Conservation (phyloP, 352 stramenopile genomes). For the Pythium pyrilobum region DNA sequence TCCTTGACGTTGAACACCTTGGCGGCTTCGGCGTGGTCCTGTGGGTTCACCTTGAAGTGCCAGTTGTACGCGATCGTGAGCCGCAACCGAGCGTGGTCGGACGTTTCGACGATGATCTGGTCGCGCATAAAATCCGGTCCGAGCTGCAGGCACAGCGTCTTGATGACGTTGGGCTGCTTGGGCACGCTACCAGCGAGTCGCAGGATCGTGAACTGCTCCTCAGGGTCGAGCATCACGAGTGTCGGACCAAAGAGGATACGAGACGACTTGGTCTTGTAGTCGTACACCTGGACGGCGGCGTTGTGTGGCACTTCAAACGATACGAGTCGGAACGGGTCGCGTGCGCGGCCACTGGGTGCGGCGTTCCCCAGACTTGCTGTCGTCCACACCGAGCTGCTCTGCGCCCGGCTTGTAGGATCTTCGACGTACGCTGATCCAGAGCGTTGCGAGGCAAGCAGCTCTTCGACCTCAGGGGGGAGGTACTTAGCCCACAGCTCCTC, state of each 20-base stretch:
- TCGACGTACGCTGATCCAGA: constrained; percentile 55
- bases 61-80: constrained; percentile 84
- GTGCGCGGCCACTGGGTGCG: constrained; percentile 1
- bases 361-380: neutral
- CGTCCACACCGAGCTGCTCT: neutral
- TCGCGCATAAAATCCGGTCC: constrained; percentile 83
- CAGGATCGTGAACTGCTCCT: constrained; percentile 82
- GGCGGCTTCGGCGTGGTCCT: constrained; percentile 43
- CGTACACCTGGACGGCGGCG: constrained; percentile 75
- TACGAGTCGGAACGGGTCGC: constrained; percentile 62
- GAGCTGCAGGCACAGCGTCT: constrained; percentile 72
- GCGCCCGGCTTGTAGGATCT: constrained; percentile 30
- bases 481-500: constrained; percentile 74
- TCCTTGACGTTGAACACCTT: constrained; percentile 83
- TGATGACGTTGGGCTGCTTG: constrained; percentile 76
- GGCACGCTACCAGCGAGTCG: constrained; percentile 59
- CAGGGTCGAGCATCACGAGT: constrained; percentile 73
- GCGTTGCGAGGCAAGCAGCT: constrained; percentile 50
- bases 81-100: constrained; percentile 63
- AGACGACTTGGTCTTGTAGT: constrained; percentile 80
- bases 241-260: constrained; percentile 79
- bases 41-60: constrained; percentile 62
- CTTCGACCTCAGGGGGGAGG: constrained; percentile 54
- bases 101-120: constrained; percentile 80
- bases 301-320: constrained; percentile 83